Evolutionary conservation across 2,329 filamentous ascomycete genomes (phyloP), one percentile per base, ranked within the genome.

Genomic region (Fusarium graminum): DNA sequence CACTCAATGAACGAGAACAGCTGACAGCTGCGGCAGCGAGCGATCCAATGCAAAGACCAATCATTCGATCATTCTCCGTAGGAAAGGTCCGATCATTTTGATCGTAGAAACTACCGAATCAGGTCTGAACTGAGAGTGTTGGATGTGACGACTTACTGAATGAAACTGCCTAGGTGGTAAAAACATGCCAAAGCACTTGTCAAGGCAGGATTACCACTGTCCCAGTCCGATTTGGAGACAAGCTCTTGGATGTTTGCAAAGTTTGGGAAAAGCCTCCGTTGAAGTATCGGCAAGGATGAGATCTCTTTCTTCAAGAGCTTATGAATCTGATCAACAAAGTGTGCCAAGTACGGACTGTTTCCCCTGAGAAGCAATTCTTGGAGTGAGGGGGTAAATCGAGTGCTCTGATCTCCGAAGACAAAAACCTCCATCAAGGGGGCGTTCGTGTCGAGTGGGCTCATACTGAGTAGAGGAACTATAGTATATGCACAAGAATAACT

Each of bases 231-330:
- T 28, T 60, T 72, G 7, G 71, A 64, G 4, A 68, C 58, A 6
- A 74, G 50, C 16, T 74, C 73, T 19, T 73, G 67, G 7, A 74
- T 69, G 2, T 72, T 73, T 2, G 72, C 73, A 42, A 74, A 74
- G 4, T 61, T 67, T 42, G 73, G 72, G 41, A 74, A 74, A 17
- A 72, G 29, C 3, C 44, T 44, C 36, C 72, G 71, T 5, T 59
- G 40, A 5, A 54, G 32, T 2, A 57, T 55, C 9, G 65, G 41
- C 13, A 70, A 56, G 6, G 46, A 28, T 6, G 70, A 71, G 5
- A 74, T 58, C 17, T 74, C 68, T 34, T 64, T 54, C 30, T 71
- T 59, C 7, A 74, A 59, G 13, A 43, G 56, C 10, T 64, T 67
- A 13, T 66, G 63, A 5, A 63, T 62, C 14, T 70, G 71, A 17